Base-by-base conservation (phyloP, 2,329 filamentous ascomycete genomes). In the Coniochaeta sp. region DNA sequence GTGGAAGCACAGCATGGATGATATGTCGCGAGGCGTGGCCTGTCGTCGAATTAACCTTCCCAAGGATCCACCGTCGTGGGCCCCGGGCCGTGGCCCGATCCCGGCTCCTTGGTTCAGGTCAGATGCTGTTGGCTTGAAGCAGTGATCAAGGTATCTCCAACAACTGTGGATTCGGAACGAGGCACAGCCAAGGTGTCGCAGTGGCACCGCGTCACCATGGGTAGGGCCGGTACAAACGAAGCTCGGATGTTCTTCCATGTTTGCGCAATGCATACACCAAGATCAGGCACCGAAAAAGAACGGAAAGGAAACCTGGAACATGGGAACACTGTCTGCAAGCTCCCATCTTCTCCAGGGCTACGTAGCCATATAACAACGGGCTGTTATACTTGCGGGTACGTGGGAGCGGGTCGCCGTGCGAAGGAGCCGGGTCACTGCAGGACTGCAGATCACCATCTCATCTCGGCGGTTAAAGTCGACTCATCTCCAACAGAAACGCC, bases 41-140 rank as follows among this genome's bases (percentile, higher is more conserved):
- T 55, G 54, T 55, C 54, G 54, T 55, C 54, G 54, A 55, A 55
- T 55, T 55, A 55, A 55, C 54, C 54, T 55, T 38, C 30, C 30
- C n/a, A 10, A 17, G 30, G 54, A 36, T 55, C 47, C 47, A 52
- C 47, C 47, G 54, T 22, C 54, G 54, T 36, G 30, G 54, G 54
- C 47, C 47, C 47, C 47, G 47, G 26, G 47, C 47, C 47, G 47
- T 52, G 22, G n/a, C 24, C 47, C 47, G 54, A 38, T 55, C 54
- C 54, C 28, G 54, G 28, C 17, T 30, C 17, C 16, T 55, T 55
- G 50, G 50, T 55, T 36, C 32, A 55, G 54, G 30, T 36, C 6
- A 26, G 54, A 34, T 55, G 54, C 54, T 24, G 22, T 38, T 26
- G 24, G 22, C 42, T 26, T 24, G 19, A 52, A 12, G n/a, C 47